Base-by-base conservation (phyloP, 2,329 filamentous ascomycete genomes). In the Penicillium palitans region DNA sequence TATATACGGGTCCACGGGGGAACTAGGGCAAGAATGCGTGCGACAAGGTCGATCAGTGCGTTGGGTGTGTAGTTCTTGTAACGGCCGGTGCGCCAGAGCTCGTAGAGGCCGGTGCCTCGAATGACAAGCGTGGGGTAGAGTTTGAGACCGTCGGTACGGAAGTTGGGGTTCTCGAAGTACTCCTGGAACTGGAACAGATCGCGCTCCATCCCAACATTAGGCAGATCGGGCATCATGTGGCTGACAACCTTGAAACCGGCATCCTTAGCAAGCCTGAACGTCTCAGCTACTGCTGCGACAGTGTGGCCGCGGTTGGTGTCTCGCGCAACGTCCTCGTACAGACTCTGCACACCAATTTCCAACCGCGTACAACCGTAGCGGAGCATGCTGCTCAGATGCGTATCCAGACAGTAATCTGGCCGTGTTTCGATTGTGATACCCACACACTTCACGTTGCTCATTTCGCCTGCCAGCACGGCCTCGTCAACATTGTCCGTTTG, bases 1-100 rank as follows among this genome's bases (percentile, higher is more conserved):
- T 99, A 99, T 70, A 99, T 99, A 62, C 95, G 87, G 0, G 96
- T 99, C 95, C 95, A 99, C 1, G 95, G 95, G 1, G 95, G 95
- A 0, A 99, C 89, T 2, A 99, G 83, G 0, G 95, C 95, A 61
- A 99, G 80, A 52, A 99, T 99, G n/a, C 95, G 87, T 4, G 95
- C 96, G 0, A 99, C 92, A 17, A 99, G 86, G 73, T 99, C 95
- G 61, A 99, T 91, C 35, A 99, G 84, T 0, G 91, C 93, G 74
- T 99, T 99, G 4, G 95, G 96, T 0, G 95, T 99, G 77, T 99
- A 99, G 75, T 99, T 99, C 77, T 97, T 95, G 78, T 98, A 99
- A 53, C 95, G 84, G 0, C 95, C 95, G 3, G 95, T 99, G 54
- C 96, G 86, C 95, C 96, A 99, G 21, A 99, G 81, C 77, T 99